Base-by-base conservation (phyloP, 2,329 filamentous ascomycete species). In the Alternaria postmessia region DNA sequence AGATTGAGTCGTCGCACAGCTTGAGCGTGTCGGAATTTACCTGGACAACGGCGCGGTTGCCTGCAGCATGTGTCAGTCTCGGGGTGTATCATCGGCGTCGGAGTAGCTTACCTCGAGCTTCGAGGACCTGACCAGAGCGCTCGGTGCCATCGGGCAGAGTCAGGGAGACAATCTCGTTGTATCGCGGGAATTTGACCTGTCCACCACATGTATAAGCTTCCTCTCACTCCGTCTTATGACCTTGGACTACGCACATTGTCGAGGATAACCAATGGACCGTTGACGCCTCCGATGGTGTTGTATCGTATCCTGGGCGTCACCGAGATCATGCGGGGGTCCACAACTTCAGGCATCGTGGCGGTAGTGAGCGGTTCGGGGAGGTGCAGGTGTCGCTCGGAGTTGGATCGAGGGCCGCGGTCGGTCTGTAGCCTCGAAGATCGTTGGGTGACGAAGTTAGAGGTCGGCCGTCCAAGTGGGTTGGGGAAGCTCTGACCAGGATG, bases 211-310 rank as follows among this genome's bases (percentile, higher is more conserved):
- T 51, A 59, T 76, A 57, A 75, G 72, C 71, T 67, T 63, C 54
- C 55, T 39, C 30, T 41, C 16, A 20, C 42, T 43, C 42, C 47
- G 32, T 43, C 24, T 16, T 16, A 48, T 34, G 44, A 68, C 46
- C 42, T 18, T 52, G 38, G 56, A 62, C 66, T 53, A 83, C 89
- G 71, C 81, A 96, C 94, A 87, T 96, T 96, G 80, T 98, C 95
- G 70, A 99, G 88, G 77, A 99, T 94, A 78, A 99, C 95, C 81
- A 99, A 88, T 75, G 95, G 95, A 61, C 95, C 95, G 84, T 99
- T 99, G 82, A 99, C 90, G 85, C 94, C 94, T 77, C 93, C 92
- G 78, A 99, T 93, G 73, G 95, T 99, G 85, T 99, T 99, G 88
- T 99, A 99, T 76, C 91, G 89, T 82, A 98, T 86, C 78, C 89